Evolutionary conservation across 129 eudicot species (phyloP), one percentile per base, ranked within the genome.

Genomic region (Lactuca sativa): DNA sequence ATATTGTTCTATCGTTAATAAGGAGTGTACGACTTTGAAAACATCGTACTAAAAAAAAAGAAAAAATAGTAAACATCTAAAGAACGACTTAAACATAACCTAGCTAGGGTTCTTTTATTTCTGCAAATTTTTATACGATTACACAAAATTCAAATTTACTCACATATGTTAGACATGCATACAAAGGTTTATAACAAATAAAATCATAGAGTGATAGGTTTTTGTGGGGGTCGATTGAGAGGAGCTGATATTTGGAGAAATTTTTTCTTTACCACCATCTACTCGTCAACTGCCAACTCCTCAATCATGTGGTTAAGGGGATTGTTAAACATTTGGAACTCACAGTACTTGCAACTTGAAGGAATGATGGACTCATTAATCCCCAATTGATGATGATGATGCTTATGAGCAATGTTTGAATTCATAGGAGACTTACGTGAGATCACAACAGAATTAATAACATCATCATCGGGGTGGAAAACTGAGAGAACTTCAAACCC

Each of bases 381-480:
- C 31, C 76, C 86, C 54, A 75, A 73, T 30, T 77, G 78, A 68
- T 71, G 81, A 78, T 82, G 72, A 58, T 59, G 44, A 62, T 61
- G 80, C 17, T 55, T 56, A 56, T 76, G 75, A 33, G 59, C 64
- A 12, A 76, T 54, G 16, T 55, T 75, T 6, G 66, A 12, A 40
- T 49, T 12, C 12, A 67, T 59, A 1, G 77, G 69, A 47, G 48
- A 31, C 77, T 80, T 91, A 9, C 88, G 89, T 0, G 95, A 82
- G 25, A 91, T 85, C 17, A 88, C 86, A 57, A 91, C 96, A 1
- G 97, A 91, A 72, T 91, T 92, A 56, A 92, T 80, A 9, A 92
- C 96, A 71, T 92, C 98, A 48, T 92, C 98, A 18, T 78, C 82
- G 0, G 98, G 98, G 73, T 93, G 98, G 51, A 71, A 93, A 40